Evolutionary conservation across 2,329 filamentous ascomycete genomes (phyloP), one percentile per base, ranked within the genome.

Genomic region (Cladophialophora carrionii): DNA sequence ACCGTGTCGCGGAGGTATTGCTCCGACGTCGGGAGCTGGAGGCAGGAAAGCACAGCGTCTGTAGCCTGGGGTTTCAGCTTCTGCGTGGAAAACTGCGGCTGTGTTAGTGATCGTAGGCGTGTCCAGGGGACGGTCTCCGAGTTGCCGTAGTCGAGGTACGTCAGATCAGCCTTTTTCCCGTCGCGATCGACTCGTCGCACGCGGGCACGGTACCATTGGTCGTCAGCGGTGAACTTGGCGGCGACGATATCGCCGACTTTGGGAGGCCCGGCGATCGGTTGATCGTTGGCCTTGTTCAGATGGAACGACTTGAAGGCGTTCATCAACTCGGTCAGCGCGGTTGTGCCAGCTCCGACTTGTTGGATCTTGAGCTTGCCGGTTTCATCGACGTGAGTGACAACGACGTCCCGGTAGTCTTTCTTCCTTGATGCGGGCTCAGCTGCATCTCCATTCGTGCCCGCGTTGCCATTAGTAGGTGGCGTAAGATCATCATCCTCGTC

Each of bases 91-190:
- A 98, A 99, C 73, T 93, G 89, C 17, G 86, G 78, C 74, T 91
- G 87, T 57, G 88, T 85, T 56, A 99, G 85, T n/a, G 92, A 84
- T 31, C 95, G 90, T 51, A 99, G 87, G 71, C 86, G 85, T 26
- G 87, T 85, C 92, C 94, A 99, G 0, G 93, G 86, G 63, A 96
- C 83, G 74, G 88, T 89, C 79, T 99, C 95, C 62, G 87, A 89
- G 84, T 99, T 99, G 73, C 95, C 95, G 78, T 96, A 99, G 81
- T 99, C 95, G 68, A 99, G 87, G 79, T 96, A 99, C 53, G 96
- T 81, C 29, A 99, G 89, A 78, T 99, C 95, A 26, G 92, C 89
- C 72, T 90, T 87, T 84, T 95, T 92, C 73, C 88, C 89, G 8
- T 93, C 85, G 68, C 95, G 92, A 80, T 99, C 95, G 78, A 98